Percentiles rank a stretch among this genome's conserved stretches.
phyloP scores from a whole-genome alignment of 2,329 filamentous ascomycete genomes.

The Xylariaceae sp. region DNA sequence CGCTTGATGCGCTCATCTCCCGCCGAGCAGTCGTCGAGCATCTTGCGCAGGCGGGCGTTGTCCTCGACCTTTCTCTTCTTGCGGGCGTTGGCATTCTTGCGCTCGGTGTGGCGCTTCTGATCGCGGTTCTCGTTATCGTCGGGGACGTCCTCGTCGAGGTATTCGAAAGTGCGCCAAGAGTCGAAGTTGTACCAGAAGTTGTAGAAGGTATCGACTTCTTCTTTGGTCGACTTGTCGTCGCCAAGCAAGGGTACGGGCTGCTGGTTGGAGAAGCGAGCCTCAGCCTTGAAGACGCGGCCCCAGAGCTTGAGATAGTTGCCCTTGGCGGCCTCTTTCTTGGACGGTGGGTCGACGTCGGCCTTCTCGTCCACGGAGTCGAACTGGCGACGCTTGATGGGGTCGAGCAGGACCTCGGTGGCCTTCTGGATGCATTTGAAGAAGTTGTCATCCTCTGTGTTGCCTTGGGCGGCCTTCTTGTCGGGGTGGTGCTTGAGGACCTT shows the following conservation, averaged over 20 bases:
- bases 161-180: constrained; percentile 96
- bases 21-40: constrained; percentile 82
- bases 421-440: constrained; percentile 99
- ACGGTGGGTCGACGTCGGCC: constrained; percentile 87
- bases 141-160: constrained; percentile 96
- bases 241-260: constrained; percentile 88
- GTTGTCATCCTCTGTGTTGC: constrained; percentile 85
- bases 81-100: constrained; percentile 95
- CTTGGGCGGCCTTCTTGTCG: constrained; percentile 94
- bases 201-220: constrained; percentile 93
- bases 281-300: constrained; percentile 84
- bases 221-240: constrained; percentile 77
- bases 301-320: constrained; percentile 95
- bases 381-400: constrained; percentile 89
- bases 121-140: constrained; percentile 99
- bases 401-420: constrained; percentile 87
- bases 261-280: constrained; percentile 86
- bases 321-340: constrained; percentile 84
- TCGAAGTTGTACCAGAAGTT: constrained; percentile 99
- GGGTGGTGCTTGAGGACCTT: constrained; percentile 99
- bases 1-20: constrained; percentile 95
- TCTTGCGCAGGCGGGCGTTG: constrained; percentile 80
- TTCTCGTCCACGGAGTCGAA: constrained; percentile 95
- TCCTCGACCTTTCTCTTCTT: constrained; percentile 99
- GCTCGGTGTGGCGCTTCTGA: constrained; percentile 96